Evolutionary conservation across 441 rosid genomes (phyloP).

Genomic region (Populus hybrid): DNA sequence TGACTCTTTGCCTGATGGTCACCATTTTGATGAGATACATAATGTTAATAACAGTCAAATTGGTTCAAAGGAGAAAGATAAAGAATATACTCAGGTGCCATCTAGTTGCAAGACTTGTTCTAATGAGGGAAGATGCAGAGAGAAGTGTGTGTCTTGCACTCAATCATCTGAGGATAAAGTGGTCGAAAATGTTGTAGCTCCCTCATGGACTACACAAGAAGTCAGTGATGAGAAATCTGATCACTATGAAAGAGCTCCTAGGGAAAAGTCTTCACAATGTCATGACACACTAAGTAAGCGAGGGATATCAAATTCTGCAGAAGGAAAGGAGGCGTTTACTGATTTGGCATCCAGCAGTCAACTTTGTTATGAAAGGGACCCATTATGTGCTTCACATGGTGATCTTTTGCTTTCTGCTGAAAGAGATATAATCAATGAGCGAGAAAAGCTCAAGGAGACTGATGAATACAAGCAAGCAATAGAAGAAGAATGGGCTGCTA

Average conservation of each 20-base stretch:
- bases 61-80: slow-evolving; percentile 6
- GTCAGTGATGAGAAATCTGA: slow-evolving; percentile 9
- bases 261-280: slow-evolving; percentile 10
- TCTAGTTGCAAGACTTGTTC: slow-evolving; percentile 15
- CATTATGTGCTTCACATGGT: slow-evolving; percentile 18
- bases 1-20: slow-evolving; percentile 13
- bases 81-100: slow-evolving; percentile 16
- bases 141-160: slow-evolving; percentile 1
- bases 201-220: slow-evolving; percentile 4
- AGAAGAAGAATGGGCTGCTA: slow-evolving; percentile 83
- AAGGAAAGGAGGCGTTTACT: slow-evolving; percentile 17
- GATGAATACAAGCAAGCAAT: slow-evolving; percentile 70
- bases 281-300: slow-evolving; percentile 25
- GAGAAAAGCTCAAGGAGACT: slow-evolving; percentile 79
- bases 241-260: slow-evolving; percentile 3
- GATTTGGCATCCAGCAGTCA: slow-evolving; percentile 22
- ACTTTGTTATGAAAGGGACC: slow-evolving; percentile 13
- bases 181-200: slow-evolving; percentile 10
- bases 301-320: slow-evolving; percentile 20
- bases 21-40: slow-evolving; percentile 19
- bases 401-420: slow-evolving; percentile 21
- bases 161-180: slow-evolving; percentile 8
- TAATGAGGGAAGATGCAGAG: slow-evolving; percentile 19
- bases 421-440: slow-evolving; percentile 50
- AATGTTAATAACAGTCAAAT: slow-evolving; percentile 23